Base-by-base conservation (phyloP, 2,329 filamentous ascomycete genomes). In the Rhynchosporium secalis region DNA sequence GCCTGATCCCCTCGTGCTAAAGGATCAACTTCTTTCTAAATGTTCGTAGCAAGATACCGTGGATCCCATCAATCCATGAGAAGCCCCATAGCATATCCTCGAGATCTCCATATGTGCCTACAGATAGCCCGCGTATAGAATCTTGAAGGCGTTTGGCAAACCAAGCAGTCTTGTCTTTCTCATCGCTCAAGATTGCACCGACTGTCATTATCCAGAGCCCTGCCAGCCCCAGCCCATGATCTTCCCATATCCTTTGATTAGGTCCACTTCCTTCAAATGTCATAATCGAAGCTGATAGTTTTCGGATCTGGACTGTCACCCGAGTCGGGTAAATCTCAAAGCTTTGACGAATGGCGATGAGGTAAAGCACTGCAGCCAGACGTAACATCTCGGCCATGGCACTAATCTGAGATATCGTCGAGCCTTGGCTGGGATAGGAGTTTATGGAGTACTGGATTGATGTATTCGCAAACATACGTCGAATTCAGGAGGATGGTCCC, bases 251-350 rank as follows among this genome's bases (percentile, higher is more conserved):
- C 4, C 4, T 29, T 9, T 4, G 6, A 1, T 29, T 20, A 7
- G 3, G n/a, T 3, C 20, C 20, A 15, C 12, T 12, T 40, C 36
- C 9, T 33, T 54, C 51, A 13, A 3, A 41, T 28, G 33, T 54
- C 20, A 41, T 54, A 20, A 54, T n/a, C 36, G 40, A 12, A 20
- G 28, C 33, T 29, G 51, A 41, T 20, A 54, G n/a, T 36, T 54
- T 54, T 13, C 12, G 51, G 26, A 54, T 40, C 36, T 54, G 51
- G 51, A n/a, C 28, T 15, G 20, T 29, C 20, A 54, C 51, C 4
- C 51, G 36, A 12, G 51, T 54, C 26, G 51, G 51, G 36, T 41
- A 54, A 28, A 54, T 40, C 2, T n/a, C 51, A 54, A 54, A 54
- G 9, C 29, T 33, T 29, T 41, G 51, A 5, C 51, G 20, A 41